phyloP scores from a whole-genome alignment of 441 rosid genomes.

The Erodium moschatum region DNA sequence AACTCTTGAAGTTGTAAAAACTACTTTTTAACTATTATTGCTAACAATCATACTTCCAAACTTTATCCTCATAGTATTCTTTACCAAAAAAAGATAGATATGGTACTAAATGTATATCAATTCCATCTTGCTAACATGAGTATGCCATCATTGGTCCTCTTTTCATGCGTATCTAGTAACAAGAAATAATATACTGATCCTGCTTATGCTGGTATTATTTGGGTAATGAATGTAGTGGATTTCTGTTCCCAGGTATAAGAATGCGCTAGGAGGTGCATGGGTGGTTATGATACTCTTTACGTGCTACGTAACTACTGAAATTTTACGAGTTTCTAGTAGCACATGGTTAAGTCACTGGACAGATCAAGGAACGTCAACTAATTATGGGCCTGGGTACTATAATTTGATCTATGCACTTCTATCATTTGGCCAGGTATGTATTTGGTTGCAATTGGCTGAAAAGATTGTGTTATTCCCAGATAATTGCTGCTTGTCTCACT shows the following conservation, averaged over 20 bases:
- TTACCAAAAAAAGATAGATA: background rate
- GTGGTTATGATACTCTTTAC: conserved; percentile 69
- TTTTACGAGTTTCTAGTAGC: conserved; percentile 79
- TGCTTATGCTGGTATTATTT: background rate
- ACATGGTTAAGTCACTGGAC: conserved; percentile 99
- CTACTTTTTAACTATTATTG: background rate
- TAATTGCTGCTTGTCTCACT: background rate
- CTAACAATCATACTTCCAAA: background rate
- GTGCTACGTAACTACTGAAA: conserved; percentile 71
- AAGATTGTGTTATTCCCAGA: background rate
- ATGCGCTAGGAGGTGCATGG: conserved; percentile 95
- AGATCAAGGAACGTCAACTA: conserved; percentile 49
- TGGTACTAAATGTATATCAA: background rate
- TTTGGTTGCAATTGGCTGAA: conserved; percentile 11
- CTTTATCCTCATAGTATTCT: background rate
- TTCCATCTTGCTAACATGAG: background rate
- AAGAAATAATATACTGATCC: background rate
- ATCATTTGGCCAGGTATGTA: conserved; percentile 80
- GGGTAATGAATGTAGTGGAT: background rate
- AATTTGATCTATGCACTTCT: conserved; percentile 64
- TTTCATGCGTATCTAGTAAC: too few species aligned
- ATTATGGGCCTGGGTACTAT: conserved; percentile 62
- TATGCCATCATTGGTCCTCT: background rate
- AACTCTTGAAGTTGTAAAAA: background rate
- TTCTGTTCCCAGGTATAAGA: conserved; percentile 60